phyloP scores from a whole-genome alignment of 371 early-diverging fungal genomes.

The Coemansia sp. region DNA sequence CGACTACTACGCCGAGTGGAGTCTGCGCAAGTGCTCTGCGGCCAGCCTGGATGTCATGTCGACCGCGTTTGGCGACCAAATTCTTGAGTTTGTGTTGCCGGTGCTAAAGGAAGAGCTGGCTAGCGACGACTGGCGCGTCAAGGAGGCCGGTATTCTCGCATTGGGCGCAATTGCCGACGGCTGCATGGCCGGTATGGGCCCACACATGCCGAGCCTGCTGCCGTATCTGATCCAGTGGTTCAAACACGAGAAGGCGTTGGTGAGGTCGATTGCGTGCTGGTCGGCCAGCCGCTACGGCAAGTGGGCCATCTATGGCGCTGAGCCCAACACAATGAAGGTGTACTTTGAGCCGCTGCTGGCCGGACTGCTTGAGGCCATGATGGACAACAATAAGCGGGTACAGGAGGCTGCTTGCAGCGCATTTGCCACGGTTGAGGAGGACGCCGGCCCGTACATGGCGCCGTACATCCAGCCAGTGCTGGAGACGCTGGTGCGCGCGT shows the following conservation, averaged over 20 bases:
- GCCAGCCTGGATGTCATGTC: slow-evolving; percentile 94
- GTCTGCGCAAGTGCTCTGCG: slow-evolving; percentile 95
- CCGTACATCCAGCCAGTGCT: slow-evolving; percentile 86
- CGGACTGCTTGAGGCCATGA: slow-evolving; percentile 72
- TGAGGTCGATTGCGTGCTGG: slow-evolving; percentile 98
- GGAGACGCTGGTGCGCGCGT: slow-evolving; percentile 70
- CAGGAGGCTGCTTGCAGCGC: slow-evolving; percentile 96
- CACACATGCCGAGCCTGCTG: slow-evolving; percentile 81
- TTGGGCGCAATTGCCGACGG: slow-evolving; percentile 97
- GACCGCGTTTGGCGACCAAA: slow-evolving; percentile 76
- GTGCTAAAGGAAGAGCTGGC: slow-evolving; percentile 76
- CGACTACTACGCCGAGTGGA: slow-evolving; percentile 91
- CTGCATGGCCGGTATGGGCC: slow-evolving; percentile 82
- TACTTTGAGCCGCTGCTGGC: slow-evolving; percentile 83
- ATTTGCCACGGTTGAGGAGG: slow-evolving; percentile 89
- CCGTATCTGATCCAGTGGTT: slow-evolving; percentile 81
- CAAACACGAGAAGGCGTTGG: slow-evolving; percentile 81
- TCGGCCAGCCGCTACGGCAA: slow-evolving; percentile 88
- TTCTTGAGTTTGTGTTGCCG: slow-evolving; percentile 83
- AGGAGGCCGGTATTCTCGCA: slow-evolving; percentile 94
- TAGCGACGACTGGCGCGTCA: slow-evolving; percentile 82
- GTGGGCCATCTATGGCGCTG: slow-evolving; percentile 74
- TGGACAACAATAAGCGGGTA: slow-evolving; percentile 90
- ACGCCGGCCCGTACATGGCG: slow-evolving; percentile 70
- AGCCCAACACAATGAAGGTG: slow-evolving; percentile 59